Base-by-base conservation (phyloP, 2,329 filamentous ascomycete species). In the Davidsoniella neocaledoniae region DNA sequence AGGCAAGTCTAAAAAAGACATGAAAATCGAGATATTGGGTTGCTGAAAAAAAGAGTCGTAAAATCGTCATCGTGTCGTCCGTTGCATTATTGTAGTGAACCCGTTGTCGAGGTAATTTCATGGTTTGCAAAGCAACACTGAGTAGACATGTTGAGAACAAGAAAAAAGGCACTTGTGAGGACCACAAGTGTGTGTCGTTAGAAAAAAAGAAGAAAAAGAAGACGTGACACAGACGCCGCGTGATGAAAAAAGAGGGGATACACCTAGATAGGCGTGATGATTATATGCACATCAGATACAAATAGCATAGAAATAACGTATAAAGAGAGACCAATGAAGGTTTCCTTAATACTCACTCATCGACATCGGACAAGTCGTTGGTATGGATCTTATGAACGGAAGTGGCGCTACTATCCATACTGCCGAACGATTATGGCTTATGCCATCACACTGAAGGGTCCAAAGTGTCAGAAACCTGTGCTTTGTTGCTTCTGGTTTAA, bases 401-500 rank as follows among this genome's bases (percentile, higher is more conserved):
- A 5, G 26, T 33, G 26, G 26, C 26, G 10, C 33, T 17, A 36
- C n/a, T 40, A 46, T n/a, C 10, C 44, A 9, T 17, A 12, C 36
- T 19, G 7, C 33, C 17, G 19, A 50, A 36, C 37, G 48, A 45
- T 44, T 43, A 36, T 39, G 47, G 48, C 50, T 49, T 48, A 49
- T 48, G 49, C 54, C 51, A 55, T 50, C 47, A 54, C 48, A 51
- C 53, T 52, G 41, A 36, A 38, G 33, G 43, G 40, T 46, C 50
- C 49, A 51, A 48, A 55, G 40, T 42, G 54, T 55, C 52, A 53
- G 51, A 53, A 54, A 52, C 53, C 50, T 48, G 38, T 48, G 46
- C 43, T 53, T 50, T 52, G 48, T 50, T 46, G 51, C 46, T 45
- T 45, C 36, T 37, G n/a, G 26, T 29, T 33, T 38, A 42, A n/a